phyloP scores from a whole-genome alignment of 805 yeast species.

The Priceomyces fermenticarens region DNA sequence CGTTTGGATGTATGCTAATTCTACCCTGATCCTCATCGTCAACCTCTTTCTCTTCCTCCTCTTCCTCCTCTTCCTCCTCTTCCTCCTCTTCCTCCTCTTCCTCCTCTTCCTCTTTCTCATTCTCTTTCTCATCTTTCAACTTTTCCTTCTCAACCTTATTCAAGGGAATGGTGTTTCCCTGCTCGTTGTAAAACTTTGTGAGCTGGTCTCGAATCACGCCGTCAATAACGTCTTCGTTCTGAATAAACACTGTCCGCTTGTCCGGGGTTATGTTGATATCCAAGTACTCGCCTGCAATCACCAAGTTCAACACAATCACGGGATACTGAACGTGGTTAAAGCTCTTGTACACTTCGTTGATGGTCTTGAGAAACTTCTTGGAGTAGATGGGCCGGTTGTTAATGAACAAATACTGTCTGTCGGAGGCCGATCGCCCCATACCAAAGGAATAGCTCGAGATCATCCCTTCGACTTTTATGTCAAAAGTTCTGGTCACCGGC shows the following conservation, averaged over 20 bases:
- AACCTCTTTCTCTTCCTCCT: neutral
- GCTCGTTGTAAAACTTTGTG: conserved; percentile 40
- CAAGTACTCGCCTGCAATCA: conserved; percentile 46
- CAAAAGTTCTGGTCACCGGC: conserved; percentile 11
- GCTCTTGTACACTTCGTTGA: conserved; percentile 71
- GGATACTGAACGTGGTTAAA: conserved; percentile 78
- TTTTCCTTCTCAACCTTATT: neutral
- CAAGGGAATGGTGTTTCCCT: conserved; percentile 34
- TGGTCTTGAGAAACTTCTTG: conserved; percentile 50
- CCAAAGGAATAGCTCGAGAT: conserved; percentile 81
- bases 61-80: conserved; percentile 1
- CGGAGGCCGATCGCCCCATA: conserved; percentile 58
- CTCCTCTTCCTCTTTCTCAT: neutral
- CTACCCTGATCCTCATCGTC: neutral
- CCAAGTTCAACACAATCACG: conserved; percentile 58
- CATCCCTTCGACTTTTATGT: conserved; percentile 50
- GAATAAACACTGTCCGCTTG: conserved; percentile 69
- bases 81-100: conserved; percentile 4
- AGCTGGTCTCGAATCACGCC: conserved; percentile 56
- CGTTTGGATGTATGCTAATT: no score
- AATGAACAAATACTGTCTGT: conserved; percentile 71
- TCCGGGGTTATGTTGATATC: conserved; percentile 94
- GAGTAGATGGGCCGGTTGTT: conserved; percentile 73
- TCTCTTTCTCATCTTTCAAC: conserved; percentile 1
- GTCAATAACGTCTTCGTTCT: conserved; percentile 59